phyloP scores from a whole-genome alignment of 2,329 filamentous ascomycete species.

The Curvularia spicifera region DNA sequence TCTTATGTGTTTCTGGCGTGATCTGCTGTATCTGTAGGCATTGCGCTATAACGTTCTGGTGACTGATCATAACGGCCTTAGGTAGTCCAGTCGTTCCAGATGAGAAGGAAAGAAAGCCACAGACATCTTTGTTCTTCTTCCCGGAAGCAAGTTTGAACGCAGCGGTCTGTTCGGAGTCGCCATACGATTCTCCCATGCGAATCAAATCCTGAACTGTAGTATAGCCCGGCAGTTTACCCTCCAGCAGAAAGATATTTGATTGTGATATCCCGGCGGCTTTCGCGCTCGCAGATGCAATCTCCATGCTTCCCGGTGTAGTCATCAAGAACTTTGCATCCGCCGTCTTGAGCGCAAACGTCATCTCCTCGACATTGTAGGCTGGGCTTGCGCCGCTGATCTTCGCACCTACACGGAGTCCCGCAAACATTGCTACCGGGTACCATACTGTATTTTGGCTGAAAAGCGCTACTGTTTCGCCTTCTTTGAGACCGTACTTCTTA shows the following conservation, averaged over 20 bases:
- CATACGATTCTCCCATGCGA: conserved; percentile 52
- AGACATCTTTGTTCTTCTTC: conserved; percentile 64
- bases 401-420: conserved; percentile 61
- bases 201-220: conserved; percentile 57
- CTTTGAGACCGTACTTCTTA: conserved; percentile 60
- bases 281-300: conserved; percentile 62
- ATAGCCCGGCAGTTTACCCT: conserved; percentile 60
- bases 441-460: conserved; percentile 71
- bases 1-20: conserved; percentile 51
- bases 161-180: conserved; percentile 53
- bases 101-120: conserved; percentile 55
- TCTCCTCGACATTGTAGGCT: conserved; percentile 71
- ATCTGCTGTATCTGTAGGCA: conserved; percentile 61
- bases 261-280: conserved; percentile 61
- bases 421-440: conserved; percentile 70
- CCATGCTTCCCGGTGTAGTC: conserved; percentile 62
- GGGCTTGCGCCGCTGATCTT: conserved; percentile 68
- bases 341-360: conserved; percentile 68
- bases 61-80: conserved; percentile 47
- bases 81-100: conserved; percentile 49
- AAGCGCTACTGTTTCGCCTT: conserved; percentile 64
- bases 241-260: conserved; percentile 63
- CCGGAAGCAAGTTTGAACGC: conserved; percentile 59
- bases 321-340: conserved; percentile 64
- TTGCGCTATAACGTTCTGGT: conserved; percentile 58